Base-by-base conservation (phyloP, 108 stramenopile genomes). In the Cyclostephanos tholiformis region DNA sequence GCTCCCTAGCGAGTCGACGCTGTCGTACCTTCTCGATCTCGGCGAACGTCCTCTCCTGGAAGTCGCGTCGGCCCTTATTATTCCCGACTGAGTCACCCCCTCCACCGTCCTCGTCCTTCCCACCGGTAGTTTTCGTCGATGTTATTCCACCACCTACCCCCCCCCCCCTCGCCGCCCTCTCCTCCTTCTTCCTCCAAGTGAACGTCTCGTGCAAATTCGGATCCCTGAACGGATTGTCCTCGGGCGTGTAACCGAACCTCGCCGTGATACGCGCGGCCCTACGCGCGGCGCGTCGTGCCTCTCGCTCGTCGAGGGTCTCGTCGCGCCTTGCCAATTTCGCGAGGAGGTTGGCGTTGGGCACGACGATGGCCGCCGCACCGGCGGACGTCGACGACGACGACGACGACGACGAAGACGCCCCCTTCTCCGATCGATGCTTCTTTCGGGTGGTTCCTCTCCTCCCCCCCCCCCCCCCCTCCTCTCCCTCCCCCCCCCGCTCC, bases 171-270 rank as follows among this genome's bases (percentile, higher is more conserved):
- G 30, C 39, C 59, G 35, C 44, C 16, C 53, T 41, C 68, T 88
- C 86, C 72, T 90, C 83, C 82, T 91, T 96, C 77, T 97, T 97
- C 72, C 86, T 92, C 99, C 99, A 99, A 5, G 91, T 87, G 72
- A 99, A 99, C 32, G 82, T 90, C 70, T 96, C 89, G 59, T 94
- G 89, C 20, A 99, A 80, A 69, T 98, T 96, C n/a, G 96, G 87
- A 78, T 99, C 99, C 6, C 97, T 91, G 69, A 99, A 99, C 8
- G 99, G 99, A 82, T 99, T 99, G 16, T 95, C 89, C 46, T 99
- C 97, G 67, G 96, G 89, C 2, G 97, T 97, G 85, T 99, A 99
- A 14, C 98, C 97, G 72, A 97, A 94, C 17, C 81, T 67, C 0
- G 86, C 77, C 25, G 80, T 75, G 70, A 95, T 95, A 8, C 87